A percentile compares a stretch with the other conserved stretches of the same genome.
These are phyloP conservation scores for Telfairia occidentalis DNA, from an alignment of 331 rosid species.

Conservation along the genomic window DNA sequence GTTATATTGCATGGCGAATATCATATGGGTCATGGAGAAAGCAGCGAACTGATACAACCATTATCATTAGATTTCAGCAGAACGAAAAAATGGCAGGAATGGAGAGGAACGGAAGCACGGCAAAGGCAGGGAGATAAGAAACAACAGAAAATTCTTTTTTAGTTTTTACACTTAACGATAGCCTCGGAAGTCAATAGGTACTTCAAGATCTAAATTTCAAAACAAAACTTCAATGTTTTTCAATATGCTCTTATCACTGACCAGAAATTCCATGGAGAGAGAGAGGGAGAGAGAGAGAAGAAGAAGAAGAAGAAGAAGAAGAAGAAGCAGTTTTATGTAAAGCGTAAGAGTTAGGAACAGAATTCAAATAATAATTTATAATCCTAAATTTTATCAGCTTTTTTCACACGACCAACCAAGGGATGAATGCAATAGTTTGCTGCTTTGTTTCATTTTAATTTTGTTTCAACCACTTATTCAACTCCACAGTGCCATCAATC, in stretches of 20 bases:
- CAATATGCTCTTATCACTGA: not conserved
- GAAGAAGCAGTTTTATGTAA: not conserved
- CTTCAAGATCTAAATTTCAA: not conserved
- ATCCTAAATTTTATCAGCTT: not conserved
- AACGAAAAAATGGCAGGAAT: not conserved
- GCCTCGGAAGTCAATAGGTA: not conserved
- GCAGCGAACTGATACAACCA: not conserved
- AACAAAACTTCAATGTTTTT: not conserved
- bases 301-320: too few relatives aligned
- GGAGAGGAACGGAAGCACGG: not conserved
- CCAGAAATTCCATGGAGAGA: not conserved
- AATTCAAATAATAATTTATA: not conserved
- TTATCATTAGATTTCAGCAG: not conserved
- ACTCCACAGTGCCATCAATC: not conserved
- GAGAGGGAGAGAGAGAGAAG: too few relatives aligned
- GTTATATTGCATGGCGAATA: not conserved
- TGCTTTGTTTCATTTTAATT: not conserved
- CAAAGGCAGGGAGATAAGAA: not conserved
- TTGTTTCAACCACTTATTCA: not conserved
- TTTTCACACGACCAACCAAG: not conserved
- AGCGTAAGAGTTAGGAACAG: not conserved
- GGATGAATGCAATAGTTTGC: not conserved
- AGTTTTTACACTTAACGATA: not conserved
- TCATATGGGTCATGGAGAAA: not conserved
- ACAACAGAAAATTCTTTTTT: not conserved